Conservation (phyloP, 23 red algal species). For the Agarophyton chilense region DNA sequence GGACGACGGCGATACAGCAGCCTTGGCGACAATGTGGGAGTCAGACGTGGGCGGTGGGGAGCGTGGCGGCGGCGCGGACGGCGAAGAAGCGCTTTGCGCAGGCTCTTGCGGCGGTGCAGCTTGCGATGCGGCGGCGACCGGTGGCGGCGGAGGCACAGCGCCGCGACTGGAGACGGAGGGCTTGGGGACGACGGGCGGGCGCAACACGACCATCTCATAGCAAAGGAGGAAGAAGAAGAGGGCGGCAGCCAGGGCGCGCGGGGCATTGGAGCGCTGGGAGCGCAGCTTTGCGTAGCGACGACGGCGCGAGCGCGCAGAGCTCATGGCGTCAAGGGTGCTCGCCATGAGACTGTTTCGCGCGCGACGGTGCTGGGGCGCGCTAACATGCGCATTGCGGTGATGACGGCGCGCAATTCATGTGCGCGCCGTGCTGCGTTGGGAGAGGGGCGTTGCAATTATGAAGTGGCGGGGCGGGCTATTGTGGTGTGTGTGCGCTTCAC, state of each 20-base stretch:
- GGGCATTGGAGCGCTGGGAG: not conserved
- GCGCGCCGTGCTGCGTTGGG: not conserved
- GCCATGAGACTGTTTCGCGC: not conserved
- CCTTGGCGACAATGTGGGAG: not conserved
- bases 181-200: not conserved
- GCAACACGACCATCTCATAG: constrained; percentile 26
- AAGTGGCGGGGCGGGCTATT: not conserved
- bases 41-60: not conserved
- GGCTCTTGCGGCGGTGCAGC: not conserved
- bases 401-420: not conserved
- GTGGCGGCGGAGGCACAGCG: not conserved
- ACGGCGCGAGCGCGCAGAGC: not conserved
- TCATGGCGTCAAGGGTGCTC: not conserved
- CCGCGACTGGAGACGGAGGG: not conserved
- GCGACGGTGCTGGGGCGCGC: not conserved
- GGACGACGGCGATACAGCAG: not conserved
- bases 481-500: not conserved
- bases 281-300: constrained; percentile 2
- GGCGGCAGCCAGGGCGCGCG: constrained; percentile 1
- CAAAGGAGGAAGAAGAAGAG: constrained; percentile 23
- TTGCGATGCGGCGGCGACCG: not conserved
- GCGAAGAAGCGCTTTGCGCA: not conserved
- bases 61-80: not conserved
- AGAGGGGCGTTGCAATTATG: constrained; percentile 7
- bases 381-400: not conserved